Conservation (phyloP, 345 rosid species). For the Populus ilicifolia region DNA sequence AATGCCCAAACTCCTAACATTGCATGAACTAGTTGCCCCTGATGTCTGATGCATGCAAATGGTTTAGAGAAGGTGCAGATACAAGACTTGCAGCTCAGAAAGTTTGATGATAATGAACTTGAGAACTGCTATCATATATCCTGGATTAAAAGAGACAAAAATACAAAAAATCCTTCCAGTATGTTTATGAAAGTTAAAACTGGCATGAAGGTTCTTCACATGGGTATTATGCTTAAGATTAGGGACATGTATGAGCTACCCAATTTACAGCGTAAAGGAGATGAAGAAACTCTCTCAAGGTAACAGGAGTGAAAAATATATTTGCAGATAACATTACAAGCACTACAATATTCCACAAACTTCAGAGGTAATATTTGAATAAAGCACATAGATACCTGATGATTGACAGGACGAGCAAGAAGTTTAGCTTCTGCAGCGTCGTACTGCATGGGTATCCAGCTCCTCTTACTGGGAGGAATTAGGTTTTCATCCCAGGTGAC, state of each 20-base stretch:
- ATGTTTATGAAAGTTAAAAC: background rate
- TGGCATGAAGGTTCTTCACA: background rate
- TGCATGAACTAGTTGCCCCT: background rate
- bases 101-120: background rate
- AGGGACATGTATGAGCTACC: too few species aligned
- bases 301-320: background rate
- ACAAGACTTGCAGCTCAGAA: background rate
- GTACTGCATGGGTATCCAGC: slow-evolving; percentile 72
- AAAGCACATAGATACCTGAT: slow-evolving; percentile 45
- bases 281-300: background rate
- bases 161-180: background rate
- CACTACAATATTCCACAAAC: background rate
- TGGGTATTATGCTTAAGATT: too few species aligned
- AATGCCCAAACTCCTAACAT: background rate
- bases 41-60: background rate
- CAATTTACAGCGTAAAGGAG: background rate
- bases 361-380: background rate
- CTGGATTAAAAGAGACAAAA: background rate
- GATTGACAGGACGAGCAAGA: slow-evolving; percentile 42
- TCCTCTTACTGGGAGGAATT: slow-evolving; percentile 69
- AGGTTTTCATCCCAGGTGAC: slow-evolving; percentile 91
- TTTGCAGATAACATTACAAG: background rate
- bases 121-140: background rate
- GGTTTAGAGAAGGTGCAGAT: background rate
- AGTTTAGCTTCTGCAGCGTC: slow-evolving; percentile 37